phyloP scores from a whole-genome alignment of 2,329 filamentous ascomycete genomes.

The Zymoseptoria ardabiliae region DNA sequence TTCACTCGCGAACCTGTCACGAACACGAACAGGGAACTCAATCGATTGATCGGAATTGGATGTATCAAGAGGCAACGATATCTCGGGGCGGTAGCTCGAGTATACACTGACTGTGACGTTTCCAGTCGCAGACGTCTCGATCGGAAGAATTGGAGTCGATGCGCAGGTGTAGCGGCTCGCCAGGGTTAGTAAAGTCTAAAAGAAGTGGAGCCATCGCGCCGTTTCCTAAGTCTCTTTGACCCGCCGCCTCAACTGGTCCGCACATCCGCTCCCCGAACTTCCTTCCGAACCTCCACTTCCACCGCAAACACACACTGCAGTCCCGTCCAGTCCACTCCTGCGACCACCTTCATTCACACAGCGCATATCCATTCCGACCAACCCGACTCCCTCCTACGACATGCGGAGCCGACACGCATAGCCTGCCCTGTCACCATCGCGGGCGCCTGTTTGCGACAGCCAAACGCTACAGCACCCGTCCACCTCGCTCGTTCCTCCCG shows the following conservation, averaged over 20 bases:
- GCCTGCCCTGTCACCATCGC: not conserved
- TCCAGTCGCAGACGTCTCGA: not conserved
- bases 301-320: not conserved
- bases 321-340: not conserved
- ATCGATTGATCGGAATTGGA: not conserved
- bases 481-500: too few relatives aligned
- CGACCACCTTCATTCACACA: not conserved
- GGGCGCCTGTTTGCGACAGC: not conserved
- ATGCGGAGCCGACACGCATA: not conserved
- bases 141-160: not conserved
- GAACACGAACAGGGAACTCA: not conserved
- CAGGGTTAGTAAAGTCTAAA: not conserved
- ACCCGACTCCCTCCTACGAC: not conserved
- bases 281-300: not conserved
- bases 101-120: not conserved
- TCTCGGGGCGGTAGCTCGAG: not conserved
- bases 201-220: too few relatives aligned
- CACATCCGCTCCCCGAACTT: not conserved
- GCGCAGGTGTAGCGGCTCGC: not conserved
- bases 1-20: not conserved
- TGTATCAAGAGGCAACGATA: not conserved
- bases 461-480: not conserved
- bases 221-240: too few relatives aligned
- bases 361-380: not conserved
- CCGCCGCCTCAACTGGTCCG: not conserved